Percentiles rank a stretch among this genome's conserved stretches.
These are phyloP conservation scores for Cephalotrichum gorgonifer DNA, from an alignment of 2,329 filamentous ascomycete genomes.

Conservation along the genomic window DNA sequence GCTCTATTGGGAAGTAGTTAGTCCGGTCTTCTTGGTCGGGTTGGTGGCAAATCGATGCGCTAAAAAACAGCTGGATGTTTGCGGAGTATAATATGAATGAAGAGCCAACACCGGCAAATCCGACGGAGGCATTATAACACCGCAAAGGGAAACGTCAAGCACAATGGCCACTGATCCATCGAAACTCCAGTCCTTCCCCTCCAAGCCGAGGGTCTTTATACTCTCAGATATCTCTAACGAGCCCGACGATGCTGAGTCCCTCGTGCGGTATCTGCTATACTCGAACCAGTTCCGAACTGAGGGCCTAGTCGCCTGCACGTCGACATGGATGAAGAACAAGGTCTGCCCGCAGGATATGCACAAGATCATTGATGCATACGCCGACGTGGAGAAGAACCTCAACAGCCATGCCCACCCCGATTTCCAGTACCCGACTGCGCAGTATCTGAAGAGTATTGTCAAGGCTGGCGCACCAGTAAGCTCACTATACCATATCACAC, in stretches of 20 bases:
- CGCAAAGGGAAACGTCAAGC: too few species aligned
- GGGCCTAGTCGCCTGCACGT: conserved; percentile 33
- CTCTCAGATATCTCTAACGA: conserved; percentile 34
- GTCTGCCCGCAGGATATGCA: conserved; percentile 30
- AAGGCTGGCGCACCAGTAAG: conserved; percentile 25
- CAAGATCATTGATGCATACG: conserved; percentile 32
- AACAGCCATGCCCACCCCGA: conserved; percentile 34
- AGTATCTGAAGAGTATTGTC: conserved; percentile 23
- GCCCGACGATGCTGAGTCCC: conserved; percentile 32
- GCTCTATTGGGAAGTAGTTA: too few species aligned
- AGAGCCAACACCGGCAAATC: too few species aligned
- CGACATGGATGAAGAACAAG: conserved; percentile 30
- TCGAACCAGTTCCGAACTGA: conserved; percentile 33
- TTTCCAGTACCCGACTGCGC: conserved; percentile 26
- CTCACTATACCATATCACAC: too few species aligned
- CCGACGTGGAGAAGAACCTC: conserved; percentile 32
- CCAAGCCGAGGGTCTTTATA: conserved; percentile 27
- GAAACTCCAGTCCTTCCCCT: too few species aligned
- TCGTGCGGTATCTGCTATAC: conserved; percentile 33
- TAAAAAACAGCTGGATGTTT: too few species aligned
- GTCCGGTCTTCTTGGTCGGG: too few species aligned
- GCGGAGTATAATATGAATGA: too few species aligned
- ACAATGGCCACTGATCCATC: too few species aligned
- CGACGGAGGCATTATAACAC: too few species aligned
- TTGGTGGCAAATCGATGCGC: too few species aligned